Evolutionary conservation across 2,329 filamentous ascomycete genomes (phyloP).

Genomic region (Aspergillus sp.): DNA sequence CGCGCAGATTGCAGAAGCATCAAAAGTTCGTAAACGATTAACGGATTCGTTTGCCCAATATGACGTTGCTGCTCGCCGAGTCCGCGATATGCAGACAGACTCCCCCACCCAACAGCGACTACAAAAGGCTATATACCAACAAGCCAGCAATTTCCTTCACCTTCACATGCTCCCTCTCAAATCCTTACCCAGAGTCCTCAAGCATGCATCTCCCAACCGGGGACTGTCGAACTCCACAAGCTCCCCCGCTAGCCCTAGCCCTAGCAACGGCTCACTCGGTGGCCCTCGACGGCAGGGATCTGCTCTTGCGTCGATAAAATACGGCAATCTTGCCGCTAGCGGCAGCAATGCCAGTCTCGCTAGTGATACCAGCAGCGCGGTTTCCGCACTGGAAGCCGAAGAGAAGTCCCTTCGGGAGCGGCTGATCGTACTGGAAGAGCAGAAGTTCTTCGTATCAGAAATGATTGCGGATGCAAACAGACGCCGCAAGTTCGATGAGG

Average conservation of each 20-base stretch:
- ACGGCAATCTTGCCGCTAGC: slow-evolving; percentile 53
- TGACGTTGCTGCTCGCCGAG: slow-evolving; percentile 75
- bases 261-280: slow-evolving; percentile 24
- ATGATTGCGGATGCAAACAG: slow-evolving; percentile 80
- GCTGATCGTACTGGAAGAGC: slow-evolving; percentile 84
- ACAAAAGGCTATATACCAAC: slow-evolving; percentile 79
- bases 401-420: slow-evolving; percentile 80
- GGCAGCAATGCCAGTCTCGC: slow-evolving; percentile 55
- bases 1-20: slow-evolving; percentile 78
- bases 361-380: slow-evolving; percentile 56
- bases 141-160: slow-evolving; percentile 81
- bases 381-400: slow-evolving; percentile 74
- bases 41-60: slow-evolving; percentile 90
- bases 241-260: slow-evolving; percentile 24
- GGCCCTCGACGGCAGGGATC: slow-evolving; percentile 37
- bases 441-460: slow-evolving; percentile 82
- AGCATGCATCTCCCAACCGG: slow-evolving; percentile 60
- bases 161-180: slow-evolving; percentile 89
- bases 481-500: slow-evolving; percentile 81
- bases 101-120: slow-evolving; percentile 72
- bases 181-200: slow-evolving; percentile 68
- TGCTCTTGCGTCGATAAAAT: slow-evolving; percentile 62
- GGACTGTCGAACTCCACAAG: slow-evolving; percentile 28
- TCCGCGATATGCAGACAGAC: slow-evolving; percentile 74
- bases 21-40: slow-evolving; percentile 83